Evolutionary conservation across 768 basidiomycete genomes (phyloP).

Genomic region (Mycena pura): DNA sequence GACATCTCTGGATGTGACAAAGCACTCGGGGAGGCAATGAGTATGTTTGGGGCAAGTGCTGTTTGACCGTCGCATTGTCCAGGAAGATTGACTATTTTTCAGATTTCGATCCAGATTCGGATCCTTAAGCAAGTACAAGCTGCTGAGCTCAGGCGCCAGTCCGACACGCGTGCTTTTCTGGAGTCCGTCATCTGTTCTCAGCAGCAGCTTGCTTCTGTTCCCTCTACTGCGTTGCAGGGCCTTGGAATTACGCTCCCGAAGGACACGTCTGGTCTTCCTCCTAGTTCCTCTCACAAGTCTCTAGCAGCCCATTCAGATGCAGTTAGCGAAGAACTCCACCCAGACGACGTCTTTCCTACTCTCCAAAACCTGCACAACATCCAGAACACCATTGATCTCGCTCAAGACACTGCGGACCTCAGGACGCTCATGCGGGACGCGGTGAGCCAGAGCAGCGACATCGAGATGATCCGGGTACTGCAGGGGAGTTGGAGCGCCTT

Average conservation of each 20-base stretch:
- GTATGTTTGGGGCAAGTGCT: constrained; percentile 58
- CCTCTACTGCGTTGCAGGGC: constrained; percentile 14
- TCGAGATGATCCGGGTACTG: constrained; percentile 49
- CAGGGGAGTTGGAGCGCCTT: constrained; percentile 36
- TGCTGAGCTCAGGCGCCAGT: constrained; percentile 49
- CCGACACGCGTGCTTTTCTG: constrained; percentile 46
- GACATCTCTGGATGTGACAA: constrained; percentile 60
- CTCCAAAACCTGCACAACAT: constrained; percentile 31
- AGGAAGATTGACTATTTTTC: not conserved
- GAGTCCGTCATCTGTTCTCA: constrained; percentile 30
- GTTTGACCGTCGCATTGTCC: not conserved
- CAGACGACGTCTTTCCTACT: constrained; percentile 24
- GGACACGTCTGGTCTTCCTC: constrained; percentile 23
- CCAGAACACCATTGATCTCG: constrained; percentile 43
- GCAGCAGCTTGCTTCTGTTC: not conserved
- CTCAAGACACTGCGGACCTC: constrained; percentile 39
- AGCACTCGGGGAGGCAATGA: constrained; percentile 61
- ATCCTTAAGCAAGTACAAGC: constrained; percentile 58
- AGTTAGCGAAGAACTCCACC: constrained; percentile 1
- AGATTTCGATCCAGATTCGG: constrained; percentile 54
- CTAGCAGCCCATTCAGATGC: constrained; percentile 8
- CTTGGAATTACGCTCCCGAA: constrained; percentile 20
- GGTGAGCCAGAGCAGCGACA: constrained; percentile 47
- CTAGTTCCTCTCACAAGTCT: constrained; percentile 27
- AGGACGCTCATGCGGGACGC: constrained; percentile 46